Evolutionary conservation across 2,329 filamentous ascomycete genomes (phyloP).

Genomic region (Pyricularia sp.): DNA sequence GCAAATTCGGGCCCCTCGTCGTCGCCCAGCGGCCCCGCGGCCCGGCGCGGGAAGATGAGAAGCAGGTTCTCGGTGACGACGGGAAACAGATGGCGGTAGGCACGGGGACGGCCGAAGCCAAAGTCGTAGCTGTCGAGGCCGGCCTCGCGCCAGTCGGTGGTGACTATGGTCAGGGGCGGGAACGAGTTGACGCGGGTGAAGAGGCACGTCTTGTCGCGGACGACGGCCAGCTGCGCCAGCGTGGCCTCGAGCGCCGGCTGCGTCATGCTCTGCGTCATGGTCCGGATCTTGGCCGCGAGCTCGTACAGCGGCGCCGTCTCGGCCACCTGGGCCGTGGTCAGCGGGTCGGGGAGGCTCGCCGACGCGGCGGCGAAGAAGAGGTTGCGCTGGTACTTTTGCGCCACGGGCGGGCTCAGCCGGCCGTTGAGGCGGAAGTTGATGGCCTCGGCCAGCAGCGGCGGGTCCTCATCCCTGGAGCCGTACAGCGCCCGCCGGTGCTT

Average conservation of each 20-base stretch:
- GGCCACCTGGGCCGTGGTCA: conserved; percentile 10
- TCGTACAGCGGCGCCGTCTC: conserved; percentile 7
- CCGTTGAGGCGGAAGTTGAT: conserved; percentile 12
- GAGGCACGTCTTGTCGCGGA: conserved; percentile 14
- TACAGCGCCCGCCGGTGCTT: conserved; percentile 23
- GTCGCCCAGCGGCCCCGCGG: neutral
- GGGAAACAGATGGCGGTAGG: neutral
- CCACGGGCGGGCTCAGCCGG: conserved; percentile 15
- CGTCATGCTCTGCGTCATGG: conserved; percentile 10
- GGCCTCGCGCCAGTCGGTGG: conserved; percentile 15
- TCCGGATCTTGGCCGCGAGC: conserved; percentile 13
- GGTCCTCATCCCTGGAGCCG: conserved; percentile 10
- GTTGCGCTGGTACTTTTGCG: conserved; percentile 9
- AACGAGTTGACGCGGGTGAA: conserved; percentile 14
- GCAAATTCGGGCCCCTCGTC: neutral
- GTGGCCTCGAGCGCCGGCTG: conserved; percentile 12
- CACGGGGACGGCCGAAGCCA: conserved; percentile 16
- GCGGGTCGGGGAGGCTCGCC: conserved; percentile 9
- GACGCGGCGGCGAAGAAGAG: conserved; percentile 14
- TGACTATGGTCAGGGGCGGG: conserved; percentile 16
- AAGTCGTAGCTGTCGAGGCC: conserved; percentile 17
- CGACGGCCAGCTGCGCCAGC: conserved; percentile 15
- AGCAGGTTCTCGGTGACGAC: neutral
- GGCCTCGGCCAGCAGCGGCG: conserved; percentile 12
- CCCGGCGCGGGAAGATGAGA: neutral